Evolutionary conservation across 2,329 filamentous ascomycete genomes (phyloP).

Genomic region (Fusarium praegraminearum): DNA sequence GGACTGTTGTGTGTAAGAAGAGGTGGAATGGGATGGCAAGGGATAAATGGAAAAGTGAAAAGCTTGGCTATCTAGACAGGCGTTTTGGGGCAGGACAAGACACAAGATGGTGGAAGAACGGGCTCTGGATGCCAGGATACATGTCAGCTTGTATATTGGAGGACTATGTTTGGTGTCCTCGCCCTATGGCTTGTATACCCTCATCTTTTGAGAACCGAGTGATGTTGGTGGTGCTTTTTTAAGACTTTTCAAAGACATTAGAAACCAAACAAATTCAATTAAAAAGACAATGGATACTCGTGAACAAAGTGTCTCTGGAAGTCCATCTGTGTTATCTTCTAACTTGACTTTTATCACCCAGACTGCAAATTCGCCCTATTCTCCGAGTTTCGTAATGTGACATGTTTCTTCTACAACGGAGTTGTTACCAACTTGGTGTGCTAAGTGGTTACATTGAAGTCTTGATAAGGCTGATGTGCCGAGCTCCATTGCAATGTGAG

Average conservation of each 20-base stretch:
- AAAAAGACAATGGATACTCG: slow-evolving; percentile 37
- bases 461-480: slow-evolving; percentile 41
- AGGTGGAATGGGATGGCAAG: slow-evolving; percentile 38
- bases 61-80: slow-evolving; percentile 41
- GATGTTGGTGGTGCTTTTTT: slow-evolving; percentile 27
- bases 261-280: slow-evolving; percentile 38
- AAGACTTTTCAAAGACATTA: slow-evolving; percentile 42
- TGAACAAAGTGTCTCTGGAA: slow-evolving; percentile 2
- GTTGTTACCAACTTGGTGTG: slow-evolving; percentile 2
- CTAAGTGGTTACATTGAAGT: slow-evolving; percentile 11
- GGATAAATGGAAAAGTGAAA: slow-evolving; percentile 28
- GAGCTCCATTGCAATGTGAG: slow-evolving; percentile 5
- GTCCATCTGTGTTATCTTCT: neutral
- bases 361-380: neutral
- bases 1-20: slow-evolving; percentile 38
- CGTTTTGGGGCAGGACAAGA: slow-evolving; percentile 21
- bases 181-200: slow-evolving; percentile 33
- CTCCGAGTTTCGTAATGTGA: neutral
- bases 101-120: slow-evolving; percentile 4
- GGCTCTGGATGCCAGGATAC: slow-evolving; percentile 26
- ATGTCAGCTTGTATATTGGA: slow-evolving; percentile 48
- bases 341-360: neutral
- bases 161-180: slow-evolving; percentile 39
- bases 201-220: slow-evolving; percentile 14
- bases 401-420: neutral